Conservation (phyloP, 495 filamentous ascomycete species). For the Penicillium malachiteum region DNA sequence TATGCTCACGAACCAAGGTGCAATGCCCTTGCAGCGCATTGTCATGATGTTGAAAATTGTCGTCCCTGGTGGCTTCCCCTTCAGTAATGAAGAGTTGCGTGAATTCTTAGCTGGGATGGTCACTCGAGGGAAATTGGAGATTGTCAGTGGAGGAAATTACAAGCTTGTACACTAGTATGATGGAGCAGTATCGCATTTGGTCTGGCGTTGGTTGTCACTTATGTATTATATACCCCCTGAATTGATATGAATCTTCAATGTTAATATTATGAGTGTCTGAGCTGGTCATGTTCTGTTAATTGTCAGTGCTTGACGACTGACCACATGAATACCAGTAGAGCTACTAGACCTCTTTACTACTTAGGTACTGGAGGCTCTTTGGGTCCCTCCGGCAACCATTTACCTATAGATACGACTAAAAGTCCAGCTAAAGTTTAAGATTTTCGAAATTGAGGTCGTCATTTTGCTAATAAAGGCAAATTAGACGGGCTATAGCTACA, state of each 20-base stretch:
- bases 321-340: no score
- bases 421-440: no score
- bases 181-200: background rate
- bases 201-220: constrained; percentile 8
- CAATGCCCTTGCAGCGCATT: constrained; percentile 78
- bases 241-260: background rate
- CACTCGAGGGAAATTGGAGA: constrained; percentile 64
- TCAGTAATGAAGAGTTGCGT: constrained; percentile 70
- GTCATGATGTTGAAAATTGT: constrained; percentile 92
- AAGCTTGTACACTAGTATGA: constrained; percentile 41
- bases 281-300: no score
- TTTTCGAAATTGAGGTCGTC: no score
- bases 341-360: no score
- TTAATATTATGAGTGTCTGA: no score
- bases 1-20: constrained; percentile 89
- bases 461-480: no score
- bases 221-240: constrained; percentile 1
- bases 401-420: no score
- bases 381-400: no score
- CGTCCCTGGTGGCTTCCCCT: constrained; percentile 82
- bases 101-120: constrained; percentile 79
- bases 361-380: no score
- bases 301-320: no score
- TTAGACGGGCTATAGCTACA: no score
- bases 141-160: constrained; percentile 70